A percentile compares a stretch with the other conserved stretches of the same genome.
Conservation (phyloP, 805 yeast genomes). For the Pichia heedii region DNA sequence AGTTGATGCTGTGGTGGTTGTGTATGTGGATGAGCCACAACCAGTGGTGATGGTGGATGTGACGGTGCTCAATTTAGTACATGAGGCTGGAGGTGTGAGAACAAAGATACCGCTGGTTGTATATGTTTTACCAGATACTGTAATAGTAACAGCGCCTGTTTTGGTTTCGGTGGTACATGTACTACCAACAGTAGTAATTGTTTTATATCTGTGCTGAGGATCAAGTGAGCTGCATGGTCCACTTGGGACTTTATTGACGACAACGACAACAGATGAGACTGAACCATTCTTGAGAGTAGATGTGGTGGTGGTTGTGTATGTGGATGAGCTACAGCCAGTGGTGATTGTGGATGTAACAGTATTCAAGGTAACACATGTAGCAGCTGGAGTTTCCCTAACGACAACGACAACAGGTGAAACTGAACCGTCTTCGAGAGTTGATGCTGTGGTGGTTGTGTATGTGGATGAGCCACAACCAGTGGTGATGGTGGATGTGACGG, state of each 20-base stretch:
- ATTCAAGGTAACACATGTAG: background rate
- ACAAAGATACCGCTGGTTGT: background rate
- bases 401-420: conserved; percentile 1
- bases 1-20: background rate
- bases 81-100: background rate
- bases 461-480: conserved; percentile 2
- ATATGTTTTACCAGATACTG: background rate
- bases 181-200: background rate
- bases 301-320: background rate
- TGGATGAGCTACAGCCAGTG: conserved; percentile 2
- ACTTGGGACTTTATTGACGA: no score
- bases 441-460: background rate
- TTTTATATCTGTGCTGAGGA: background rate
- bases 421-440: background rate
- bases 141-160: background rate
- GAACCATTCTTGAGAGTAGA: background rate
- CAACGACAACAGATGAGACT: background rate
- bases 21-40: background rate
- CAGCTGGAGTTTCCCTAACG: conserved; percentile 2
- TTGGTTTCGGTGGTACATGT: background rate
- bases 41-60: background rate
- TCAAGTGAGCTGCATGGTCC: background rate
- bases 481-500: background rate
- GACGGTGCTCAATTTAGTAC: background rate
- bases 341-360: background rate